Percentiles rank a stretch among this genome's conserved stretches.
phyloP scores from a whole-genome alignment of 2,329 filamentous ascomycete genomes.

The Fusarium incarnatum region DNA sequence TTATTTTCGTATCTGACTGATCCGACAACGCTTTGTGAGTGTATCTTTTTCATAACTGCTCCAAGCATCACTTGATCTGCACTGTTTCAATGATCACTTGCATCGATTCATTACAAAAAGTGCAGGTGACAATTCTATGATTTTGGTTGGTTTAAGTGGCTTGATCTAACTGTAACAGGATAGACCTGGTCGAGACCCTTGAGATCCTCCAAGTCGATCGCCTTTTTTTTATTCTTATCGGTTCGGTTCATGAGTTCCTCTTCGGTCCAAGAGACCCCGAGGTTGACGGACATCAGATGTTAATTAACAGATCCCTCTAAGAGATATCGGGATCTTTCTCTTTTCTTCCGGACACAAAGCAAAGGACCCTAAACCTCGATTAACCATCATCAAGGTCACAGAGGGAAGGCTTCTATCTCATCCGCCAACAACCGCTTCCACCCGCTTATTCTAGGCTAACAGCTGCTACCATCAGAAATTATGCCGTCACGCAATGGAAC shows the following conservation, averaged over 20 bases:
- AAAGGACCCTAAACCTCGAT: neutral
- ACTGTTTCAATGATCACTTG: neutral
- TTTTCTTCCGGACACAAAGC: neutral
- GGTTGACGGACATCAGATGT: conserved; percentile 8
- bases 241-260: conserved; percentile 20
- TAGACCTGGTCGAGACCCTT: conserved; percentile 22
- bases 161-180: conserved; percentile 15
- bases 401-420: neutral
- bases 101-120: neutral
- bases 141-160: conserved; percentile 33
- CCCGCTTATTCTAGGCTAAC: conserved; percentile 16
- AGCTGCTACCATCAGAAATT: conserved; percentile 1
- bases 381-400: neutral
- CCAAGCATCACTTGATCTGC: neutral
- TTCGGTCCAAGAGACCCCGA: conserved; percentile 29
- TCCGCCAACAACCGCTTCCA: conserved; percentile 41
- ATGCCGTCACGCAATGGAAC: conserved; percentile 19
- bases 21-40: neutral
- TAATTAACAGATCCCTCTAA: neutral
- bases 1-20: no score
- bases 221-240: conserved; percentile 7
- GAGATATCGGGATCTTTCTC: neutral
- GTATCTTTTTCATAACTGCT: neutral
- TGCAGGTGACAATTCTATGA: conserved; percentile 9
- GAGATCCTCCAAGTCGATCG: conserved; percentile 3